Conservation (phyloP, 225 moss, liverwort and hornwort species). For the Lunularia cruciata region DNA sequence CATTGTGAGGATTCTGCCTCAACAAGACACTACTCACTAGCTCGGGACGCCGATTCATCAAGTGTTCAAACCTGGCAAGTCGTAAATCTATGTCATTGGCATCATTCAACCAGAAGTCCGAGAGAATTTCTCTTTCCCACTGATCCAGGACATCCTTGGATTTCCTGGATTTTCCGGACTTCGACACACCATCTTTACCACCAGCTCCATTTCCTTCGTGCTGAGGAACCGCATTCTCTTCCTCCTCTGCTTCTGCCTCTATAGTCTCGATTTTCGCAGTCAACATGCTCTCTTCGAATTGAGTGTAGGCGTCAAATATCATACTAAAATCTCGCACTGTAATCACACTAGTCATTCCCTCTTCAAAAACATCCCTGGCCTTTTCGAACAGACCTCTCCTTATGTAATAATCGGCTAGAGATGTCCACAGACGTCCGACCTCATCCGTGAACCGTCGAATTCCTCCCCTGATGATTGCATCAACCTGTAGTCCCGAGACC, state of each 20-base stretch:
- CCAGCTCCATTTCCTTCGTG: constrained; percentile 24
- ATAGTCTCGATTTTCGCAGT: constrained; percentile 71
- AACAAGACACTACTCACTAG: constrained; percentile 89
- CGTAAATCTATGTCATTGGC: constrained; percentile 82
- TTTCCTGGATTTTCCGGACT: constrained; percentile 28
- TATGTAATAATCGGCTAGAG: constrained; percentile 90
- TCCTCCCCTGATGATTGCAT: constrained; percentile 91
- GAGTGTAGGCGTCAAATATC: constrained; percentile 88
- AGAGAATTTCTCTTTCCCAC: constrained; percentile 56
- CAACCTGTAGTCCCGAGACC: constrained; percentile 82
- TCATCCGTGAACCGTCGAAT: constrained; percentile 92
- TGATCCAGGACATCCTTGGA: constrained; percentile 36
- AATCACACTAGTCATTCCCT: constrained; percentile 81
- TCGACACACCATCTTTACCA: constrained; percentile 6
- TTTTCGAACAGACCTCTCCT: constrained; percentile 82
- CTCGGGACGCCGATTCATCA: constrained; percentile 90
- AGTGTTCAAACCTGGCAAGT: constrained; percentile 82
- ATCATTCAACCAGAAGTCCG: constrained; percentile 63
- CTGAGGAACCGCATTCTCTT: constrained; percentile 24
- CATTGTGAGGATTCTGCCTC: constrained; percentile 95
- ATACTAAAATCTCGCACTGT: constrained; percentile 93
- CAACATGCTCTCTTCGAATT: constrained; percentile 88
- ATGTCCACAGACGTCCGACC: constrained; percentile 94
- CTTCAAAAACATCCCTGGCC: constrained; percentile 91
- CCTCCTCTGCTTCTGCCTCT: constrained; percentile 46